phyloP scores from a whole-genome alignment of 768 basidiomycete species.

The Dioszegia aurantiaca region DNA sequence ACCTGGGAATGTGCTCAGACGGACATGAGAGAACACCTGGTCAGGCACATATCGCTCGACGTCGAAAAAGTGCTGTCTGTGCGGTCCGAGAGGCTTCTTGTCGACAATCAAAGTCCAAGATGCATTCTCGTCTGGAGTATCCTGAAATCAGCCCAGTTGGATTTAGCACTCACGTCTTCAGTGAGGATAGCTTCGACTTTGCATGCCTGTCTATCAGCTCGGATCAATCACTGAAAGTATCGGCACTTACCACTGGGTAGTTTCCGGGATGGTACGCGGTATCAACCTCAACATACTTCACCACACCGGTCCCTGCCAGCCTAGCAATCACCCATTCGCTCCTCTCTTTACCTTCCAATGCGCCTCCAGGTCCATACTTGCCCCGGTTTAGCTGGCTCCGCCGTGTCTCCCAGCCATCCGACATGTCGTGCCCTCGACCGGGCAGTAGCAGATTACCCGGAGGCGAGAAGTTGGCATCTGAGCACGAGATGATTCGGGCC shows the following conservation, averaged over 20 bases:
- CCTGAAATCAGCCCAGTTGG: conserved; percentile 15
- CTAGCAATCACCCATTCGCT: conserved; percentile 89
- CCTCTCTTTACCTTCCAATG: conserved; percentile 35
- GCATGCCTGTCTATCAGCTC: conserved; percentile 26
- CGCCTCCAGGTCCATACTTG: conserved; percentile 55
- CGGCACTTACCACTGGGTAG: conserved; percentile 67
- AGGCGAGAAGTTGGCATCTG: conserved; percentile 92
- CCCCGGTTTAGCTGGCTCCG: conserved; percentile 66
- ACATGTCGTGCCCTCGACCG: conserved; percentile 84
- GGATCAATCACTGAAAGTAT: background rate
- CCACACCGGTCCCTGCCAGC: conserved; percentile 67
- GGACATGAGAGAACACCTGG: conserved; percentile 72
- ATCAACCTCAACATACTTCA: conserved; percentile 81
- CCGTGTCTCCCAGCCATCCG: conserved; percentile 98
- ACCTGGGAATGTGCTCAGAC: conserved; percentile 79
- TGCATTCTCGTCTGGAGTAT: conserved; percentile 53
- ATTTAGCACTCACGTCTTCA: conserved; percentile 16
- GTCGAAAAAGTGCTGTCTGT: conserved; percentile 85
- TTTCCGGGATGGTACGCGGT: conserved; percentile 95
- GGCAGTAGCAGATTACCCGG: conserved; percentile 88
- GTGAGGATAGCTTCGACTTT: conserved; percentile 31
- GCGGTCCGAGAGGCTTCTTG: conserved; percentile 77
- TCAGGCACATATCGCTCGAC: conserved; percentile 62
- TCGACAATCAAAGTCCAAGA: conserved; percentile 74
- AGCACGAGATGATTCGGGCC: conserved; percentile 75